Evolutionary conservation across 768 basidiomycete species (phyloP).

Genomic region (Cubamyces sp.): DNA sequence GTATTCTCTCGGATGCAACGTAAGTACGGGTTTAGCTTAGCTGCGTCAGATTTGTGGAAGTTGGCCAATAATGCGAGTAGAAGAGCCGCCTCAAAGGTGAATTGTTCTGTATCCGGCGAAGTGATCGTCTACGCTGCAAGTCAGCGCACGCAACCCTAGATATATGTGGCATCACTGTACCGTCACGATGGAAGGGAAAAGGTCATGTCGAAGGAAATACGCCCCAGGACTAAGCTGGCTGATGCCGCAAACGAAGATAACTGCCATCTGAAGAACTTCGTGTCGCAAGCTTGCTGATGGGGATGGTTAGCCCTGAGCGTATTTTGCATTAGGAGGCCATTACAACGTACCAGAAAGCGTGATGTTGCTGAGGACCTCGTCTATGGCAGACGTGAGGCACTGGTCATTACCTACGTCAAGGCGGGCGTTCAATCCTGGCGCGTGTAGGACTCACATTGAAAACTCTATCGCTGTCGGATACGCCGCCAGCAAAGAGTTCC

Average conservation of each 20-base stretch:
- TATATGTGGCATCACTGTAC: conserved; percentile 32
- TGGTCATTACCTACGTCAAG: conserved; percentile 28
- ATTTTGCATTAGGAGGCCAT: neutral
- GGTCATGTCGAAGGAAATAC: conserved; percentile 65
- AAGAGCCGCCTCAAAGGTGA: conserved; percentile 61
- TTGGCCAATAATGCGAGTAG: conserved; percentile 68
- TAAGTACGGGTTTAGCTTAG: conserved; percentile 69
- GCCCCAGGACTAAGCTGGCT: conserved; percentile 71
- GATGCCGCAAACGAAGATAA: conserved; percentile 62
- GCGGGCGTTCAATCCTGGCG: neutral
- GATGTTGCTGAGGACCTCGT: conserved; percentile 49
- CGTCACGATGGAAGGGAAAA: conserved; percentile 56
- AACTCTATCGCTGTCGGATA: conserved; percentile 56
- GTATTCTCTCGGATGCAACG: conserved; percentile 50
- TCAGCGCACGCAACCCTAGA: too few species aligned
- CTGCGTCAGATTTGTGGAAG: conserved; percentile 74
- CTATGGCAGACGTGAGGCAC: conserved; percentile 54
- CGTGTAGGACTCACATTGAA: conserved; percentile 50
- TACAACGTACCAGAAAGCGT: conserved; percentile 47
- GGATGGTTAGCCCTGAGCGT: neutral
- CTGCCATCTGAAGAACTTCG: conserved; percentile 56
- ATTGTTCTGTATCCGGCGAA: conserved; percentile 55
- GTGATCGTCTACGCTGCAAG: conserved; percentile 52
- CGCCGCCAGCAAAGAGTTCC: conserved; percentile 67
- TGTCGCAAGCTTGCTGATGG: conserved; percentile 52